A percentile compares a stretch with the other conserved stretches of the same genome.
Evolutionary conservation across 805 yeast species (phyloP).

Genomic region (Tetrapisispora namnaoensis): DNA sequence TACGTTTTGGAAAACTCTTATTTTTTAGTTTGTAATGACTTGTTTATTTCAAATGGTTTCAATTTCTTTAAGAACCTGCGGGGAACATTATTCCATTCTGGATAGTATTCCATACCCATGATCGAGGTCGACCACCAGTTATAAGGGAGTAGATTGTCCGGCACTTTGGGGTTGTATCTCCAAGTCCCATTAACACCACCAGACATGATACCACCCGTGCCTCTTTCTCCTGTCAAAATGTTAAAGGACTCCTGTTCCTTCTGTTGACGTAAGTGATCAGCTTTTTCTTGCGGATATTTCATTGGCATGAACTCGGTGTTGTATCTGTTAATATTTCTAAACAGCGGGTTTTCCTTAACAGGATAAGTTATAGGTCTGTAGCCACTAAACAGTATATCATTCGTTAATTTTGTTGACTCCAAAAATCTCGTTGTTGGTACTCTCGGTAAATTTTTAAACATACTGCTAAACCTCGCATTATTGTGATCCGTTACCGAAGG

Average conservation of each 20-base stretch:
- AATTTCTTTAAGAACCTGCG: conserved; percentile 14
- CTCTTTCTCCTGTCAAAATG: conserved; percentile 17
- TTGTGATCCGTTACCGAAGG: not conserved
- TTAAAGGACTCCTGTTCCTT: conserved; percentile 1
- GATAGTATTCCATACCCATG: conserved; percentile 26
- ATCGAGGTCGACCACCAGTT: conserved; percentile 23
- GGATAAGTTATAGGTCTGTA: conserved; percentile 28
- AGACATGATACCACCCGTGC: conserved; percentile 24
- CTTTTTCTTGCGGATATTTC: not conserved
- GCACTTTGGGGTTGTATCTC: conserved; percentile 22
- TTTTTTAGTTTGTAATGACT: not conserved
- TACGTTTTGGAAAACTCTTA: not conserved
- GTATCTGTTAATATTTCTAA: conserved; percentile 10
- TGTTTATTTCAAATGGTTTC: conserved; percentile 13
- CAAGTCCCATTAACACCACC: conserved; percentile 28
- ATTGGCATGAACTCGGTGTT: not conserved
- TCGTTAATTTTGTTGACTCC: conserved; percentile 18
- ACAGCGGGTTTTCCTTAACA: conserved; percentile 26
- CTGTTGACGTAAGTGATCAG: not conserved
- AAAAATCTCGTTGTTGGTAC: conserved; percentile 28
- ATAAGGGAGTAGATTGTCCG: conserved; percentile 16
- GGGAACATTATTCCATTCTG: conserved; percentile 27
- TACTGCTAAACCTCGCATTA: not conserved
- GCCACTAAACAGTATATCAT: conserved; percentile 27
- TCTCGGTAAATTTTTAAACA: conserved; percentile 21